phyloP scores from a whole-genome alignment of 192 early-diverging fungal species.

The Coemansia aciculifera region DNA sequence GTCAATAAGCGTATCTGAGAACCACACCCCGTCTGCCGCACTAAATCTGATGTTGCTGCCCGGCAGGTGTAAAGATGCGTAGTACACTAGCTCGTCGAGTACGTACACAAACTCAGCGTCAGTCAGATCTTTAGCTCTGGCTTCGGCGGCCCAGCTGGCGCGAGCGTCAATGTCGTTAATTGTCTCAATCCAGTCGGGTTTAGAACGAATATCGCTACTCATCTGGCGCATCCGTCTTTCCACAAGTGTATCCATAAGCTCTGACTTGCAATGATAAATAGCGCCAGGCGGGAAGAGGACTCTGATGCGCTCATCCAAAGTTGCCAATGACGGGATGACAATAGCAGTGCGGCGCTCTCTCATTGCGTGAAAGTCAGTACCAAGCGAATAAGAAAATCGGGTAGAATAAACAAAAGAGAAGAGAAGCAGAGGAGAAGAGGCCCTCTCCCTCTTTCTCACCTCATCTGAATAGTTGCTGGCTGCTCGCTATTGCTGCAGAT shows the following conservation, averaged over 20 bases:
- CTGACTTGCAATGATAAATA: background rate
- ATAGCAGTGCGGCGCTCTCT: no score
- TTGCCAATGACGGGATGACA: no score
- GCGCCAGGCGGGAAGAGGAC: background rate
- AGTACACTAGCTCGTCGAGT: constrained; percentile 47
- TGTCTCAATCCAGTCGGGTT: constrained; percentile 44
- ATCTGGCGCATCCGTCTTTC: constrained; percentile 31
- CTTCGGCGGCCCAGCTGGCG: constrained; percentile 19
- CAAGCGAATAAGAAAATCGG: no score
- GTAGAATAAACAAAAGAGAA: no score
- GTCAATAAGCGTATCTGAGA: constrained; percentile 39
- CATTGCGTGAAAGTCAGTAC: no score
- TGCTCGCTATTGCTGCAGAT: no score
- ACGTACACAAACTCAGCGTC: constrained; percentile 47
- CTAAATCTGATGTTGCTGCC: constrained; percentile 25
- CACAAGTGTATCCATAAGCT: constrained; percentile 9
- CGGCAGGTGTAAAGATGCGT: constrained; percentile 20
- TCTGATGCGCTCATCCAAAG: background rate
- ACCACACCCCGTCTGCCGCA: constrained; percentile 36
- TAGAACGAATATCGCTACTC: constrained; percentile 50
- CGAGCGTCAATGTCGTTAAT: constrained; percentile 25
- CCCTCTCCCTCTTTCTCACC: no score
- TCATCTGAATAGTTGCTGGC: no score
- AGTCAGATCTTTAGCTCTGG: constrained; percentile 23
- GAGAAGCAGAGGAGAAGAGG: no score